These are phyloP conservation scores for Hirschioporus abietinus DNA, from an alignment of 768 basidiomycete genomes.

Conservation along the genomic window DNA sequence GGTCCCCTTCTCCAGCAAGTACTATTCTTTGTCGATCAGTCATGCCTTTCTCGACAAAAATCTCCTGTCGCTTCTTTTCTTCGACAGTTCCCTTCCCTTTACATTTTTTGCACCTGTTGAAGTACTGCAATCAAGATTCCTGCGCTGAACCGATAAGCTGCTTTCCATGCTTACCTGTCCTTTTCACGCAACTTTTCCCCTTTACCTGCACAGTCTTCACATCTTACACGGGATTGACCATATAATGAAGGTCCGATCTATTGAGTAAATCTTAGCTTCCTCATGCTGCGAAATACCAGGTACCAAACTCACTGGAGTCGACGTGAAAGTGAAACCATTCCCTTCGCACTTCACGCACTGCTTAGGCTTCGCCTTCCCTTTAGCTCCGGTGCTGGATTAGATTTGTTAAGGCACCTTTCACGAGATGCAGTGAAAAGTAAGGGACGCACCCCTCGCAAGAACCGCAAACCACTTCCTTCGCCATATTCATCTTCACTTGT, in stretches of 20 bases:
- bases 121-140: not conserved
- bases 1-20: slow-evolving; percentile 87
- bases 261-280: not conserved
- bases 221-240: slow-evolving; percentile 49
- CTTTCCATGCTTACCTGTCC: slow-evolving; percentile 51
- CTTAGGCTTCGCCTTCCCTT: slow-evolving; percentile 79
- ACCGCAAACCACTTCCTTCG: slow-evolving; percentile 75
- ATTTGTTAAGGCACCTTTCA: not conserved
- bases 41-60: slow-evolving; percentile 86
- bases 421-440: not conserved
- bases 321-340: slow-evolving; percentile 66
- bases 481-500: slow-evolving; percentile 81
- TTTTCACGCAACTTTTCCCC: slow-evolving; percentile 78
- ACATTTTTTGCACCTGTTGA: slow-evolving; percentile 86
- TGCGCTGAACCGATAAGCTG: too few species aligned
- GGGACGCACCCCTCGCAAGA: slow-evolving; percentile 70
- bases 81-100: slow-evolving; percentile 79
- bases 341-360: slow-evolving; percentile 78
- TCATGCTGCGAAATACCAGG: not conserved
- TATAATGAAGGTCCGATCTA: slow-evolving; percentile 42
- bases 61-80: slow-evolving; percentile 87
- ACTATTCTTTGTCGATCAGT: slow-evolving; percentile 78
- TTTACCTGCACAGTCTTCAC: slow-evolving; percentile 63
- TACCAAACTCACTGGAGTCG: slow-evolving; percentile 33
- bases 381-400: slow-evolving; percentile 65